Conservation (phyloP, 768 basidiomycete species). For the Amanita jacksonii region DNA sequence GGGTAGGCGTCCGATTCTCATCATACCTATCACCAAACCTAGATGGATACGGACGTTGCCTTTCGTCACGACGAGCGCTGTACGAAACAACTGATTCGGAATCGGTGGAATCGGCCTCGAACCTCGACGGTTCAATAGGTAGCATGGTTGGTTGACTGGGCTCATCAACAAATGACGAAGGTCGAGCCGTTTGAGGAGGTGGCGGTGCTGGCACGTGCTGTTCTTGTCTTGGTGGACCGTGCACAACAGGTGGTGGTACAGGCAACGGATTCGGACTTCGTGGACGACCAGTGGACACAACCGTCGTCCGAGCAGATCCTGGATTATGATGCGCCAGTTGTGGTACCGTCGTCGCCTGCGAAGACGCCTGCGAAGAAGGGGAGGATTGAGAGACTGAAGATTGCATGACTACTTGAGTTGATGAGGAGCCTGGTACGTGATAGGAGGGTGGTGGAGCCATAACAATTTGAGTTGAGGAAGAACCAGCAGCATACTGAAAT, state of each 20-base stretch:
- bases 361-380: background rate
- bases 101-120: constrained; percentile 39
- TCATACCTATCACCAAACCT: constrained; percentile 7
- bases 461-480: no score
- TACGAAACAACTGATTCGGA: constrained; percentile 27
- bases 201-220: background rate
- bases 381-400: constrained; percentile 13
- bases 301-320: constrained; percentile 7
- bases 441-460: constrained; percentile 9
- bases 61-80: constrained; percentile 17
- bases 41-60: constrained; percentile 14
- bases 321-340: constrained; percentile 1
- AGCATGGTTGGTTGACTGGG: constrained; percentile 32
- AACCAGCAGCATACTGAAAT: constrained; percentile 11
- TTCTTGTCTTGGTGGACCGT: background rate
- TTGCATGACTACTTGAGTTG: constrained; percentile 4
- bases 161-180: constrained; percentile 23
- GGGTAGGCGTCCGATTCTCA: constrained; percentile 17
- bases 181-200: constrained; percentile 15
- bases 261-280: constrained; percentile 1
- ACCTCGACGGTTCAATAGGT: constrained; percentile 57
- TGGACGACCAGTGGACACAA: constrained; percentile 3
- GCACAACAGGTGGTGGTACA: background rate
- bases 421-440: constrained; percentile 10
- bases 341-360: no score